A percentile compares a stretch with the other conserved stretches of the same genome.
Conservation (phyloP, 208 protist genomes). For the Herpetomonas tarakana region DNA sequence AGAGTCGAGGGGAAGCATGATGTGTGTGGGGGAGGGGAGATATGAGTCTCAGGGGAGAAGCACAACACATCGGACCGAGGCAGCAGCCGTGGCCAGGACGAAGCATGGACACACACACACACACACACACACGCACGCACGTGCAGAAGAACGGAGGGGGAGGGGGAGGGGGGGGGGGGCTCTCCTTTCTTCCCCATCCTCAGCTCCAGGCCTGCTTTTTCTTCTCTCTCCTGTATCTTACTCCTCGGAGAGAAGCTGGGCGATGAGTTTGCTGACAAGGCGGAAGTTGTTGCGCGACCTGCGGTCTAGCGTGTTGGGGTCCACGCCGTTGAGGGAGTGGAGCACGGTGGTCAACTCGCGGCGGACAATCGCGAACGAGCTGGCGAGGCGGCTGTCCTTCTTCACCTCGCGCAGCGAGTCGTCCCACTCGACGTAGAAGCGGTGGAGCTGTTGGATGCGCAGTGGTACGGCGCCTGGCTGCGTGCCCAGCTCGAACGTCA, state of each 20-base stretch:
- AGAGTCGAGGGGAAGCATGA: too few relatives aligned
- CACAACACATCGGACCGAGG: too few relatives aligned
- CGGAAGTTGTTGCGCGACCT: conserved; percentile 70
- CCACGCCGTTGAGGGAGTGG: conserved; percentile 39
- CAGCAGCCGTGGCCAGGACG: too few relatives aligned
- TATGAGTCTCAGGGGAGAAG: too few relatives aligned
- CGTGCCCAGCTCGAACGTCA: conserved; percentile 64
- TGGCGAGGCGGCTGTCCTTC: conserved; percentile 30
- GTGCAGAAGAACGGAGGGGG: too few relatives aligned
- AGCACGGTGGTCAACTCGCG: conserved; percentile 57
- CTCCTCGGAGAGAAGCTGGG: conserved; percentile 34
- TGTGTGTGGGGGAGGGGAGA: too few relatives aligned
- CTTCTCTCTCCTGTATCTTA: too few relatives aligned
- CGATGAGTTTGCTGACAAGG: conserved; percentile 64
- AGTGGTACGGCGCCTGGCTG: conserved; percentile 53
- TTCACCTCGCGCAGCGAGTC: conserved; percentile 73
- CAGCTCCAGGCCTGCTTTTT: too few relatives aligned
- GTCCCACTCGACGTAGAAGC: conserved; percentile 89
- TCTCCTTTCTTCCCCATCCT: too few relatives aligned
- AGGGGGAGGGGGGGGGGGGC: too few relatives aligned
- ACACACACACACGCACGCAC: too few relatives aligned
- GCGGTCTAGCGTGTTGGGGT: conserved; percentile 55
- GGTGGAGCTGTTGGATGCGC: conserved; percentile 63
- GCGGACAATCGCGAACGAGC: conserved; percentile 52
- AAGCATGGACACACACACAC: too few relatives aligned